Percentiles rank a stretch among this genome's conserved stretches.
Evolutionary conservation across 208 protist species (phyloP).

Genomic region (Leishmania martiniquensis): DNA sequence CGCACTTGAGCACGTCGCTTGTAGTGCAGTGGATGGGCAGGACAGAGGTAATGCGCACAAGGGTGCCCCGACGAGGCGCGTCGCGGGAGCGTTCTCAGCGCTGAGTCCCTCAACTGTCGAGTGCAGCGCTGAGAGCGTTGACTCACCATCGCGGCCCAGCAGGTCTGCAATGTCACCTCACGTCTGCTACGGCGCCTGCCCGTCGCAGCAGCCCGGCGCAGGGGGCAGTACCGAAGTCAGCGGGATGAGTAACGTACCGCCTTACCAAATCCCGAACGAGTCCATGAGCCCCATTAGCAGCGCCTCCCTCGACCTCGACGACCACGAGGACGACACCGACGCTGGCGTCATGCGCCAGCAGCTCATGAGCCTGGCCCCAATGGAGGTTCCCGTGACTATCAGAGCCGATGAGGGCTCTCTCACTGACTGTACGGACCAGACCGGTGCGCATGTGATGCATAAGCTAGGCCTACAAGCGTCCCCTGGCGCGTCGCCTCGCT

Average conservation of each 20-base stretch:
- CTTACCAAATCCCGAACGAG: constrained; percentile 28
- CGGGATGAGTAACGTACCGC: constrained; percentile 34
- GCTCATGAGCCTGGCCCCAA: constrained; percentile 20
- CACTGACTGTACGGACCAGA: not conserved
- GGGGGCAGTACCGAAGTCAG: constrained; percentile 31
- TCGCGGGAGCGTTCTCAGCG: not conserved
- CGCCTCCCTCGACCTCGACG: constrained; percentile 32
- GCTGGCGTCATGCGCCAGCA: constrained; percentile 29
- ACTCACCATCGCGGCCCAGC: not conserved
- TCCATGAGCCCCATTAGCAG: constrained; percentile 56
- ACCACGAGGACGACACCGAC: constrained; percentile 34
- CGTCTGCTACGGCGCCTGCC: not conserved
- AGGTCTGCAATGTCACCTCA: not conserved
- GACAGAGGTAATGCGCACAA: not conserved
- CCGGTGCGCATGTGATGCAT: not conserved
- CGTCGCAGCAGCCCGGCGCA: constrained; percentile 14
- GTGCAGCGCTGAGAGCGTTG: not conserved
- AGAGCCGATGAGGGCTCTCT: not conserved
- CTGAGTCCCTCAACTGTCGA: not conserved
- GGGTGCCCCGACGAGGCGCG: not conserved
- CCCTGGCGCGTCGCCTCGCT: constrained; percentile 13
- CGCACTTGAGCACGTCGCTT: not conserved
- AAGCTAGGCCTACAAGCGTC: not conserved
- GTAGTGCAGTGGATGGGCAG: not conserved
- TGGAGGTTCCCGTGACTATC: not conserved